phyloP scores from a whole-genome alignment of 2,329 filamentous ascomycete species.

The Arthrobotrys musiformis region DNA sequence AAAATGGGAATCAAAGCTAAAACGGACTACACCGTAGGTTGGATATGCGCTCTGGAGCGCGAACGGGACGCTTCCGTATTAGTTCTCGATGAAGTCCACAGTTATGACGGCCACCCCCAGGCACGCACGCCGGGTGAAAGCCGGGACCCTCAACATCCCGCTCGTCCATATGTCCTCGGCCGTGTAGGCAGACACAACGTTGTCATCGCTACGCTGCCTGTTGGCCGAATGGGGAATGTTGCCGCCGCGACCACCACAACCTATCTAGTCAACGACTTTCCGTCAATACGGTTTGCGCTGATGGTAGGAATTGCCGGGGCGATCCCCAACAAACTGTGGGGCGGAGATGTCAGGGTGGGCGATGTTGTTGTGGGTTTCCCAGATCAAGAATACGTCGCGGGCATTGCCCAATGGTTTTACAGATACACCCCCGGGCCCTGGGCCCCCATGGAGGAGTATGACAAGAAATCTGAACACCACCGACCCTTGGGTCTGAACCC shows the following conservation, averaged over 20 bases:
- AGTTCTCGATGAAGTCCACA: slow-evolving; percentile 27
- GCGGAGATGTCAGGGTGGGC: slow-evolving; percentile 4
- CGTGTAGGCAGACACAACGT: no score
- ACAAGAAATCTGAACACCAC: no score
- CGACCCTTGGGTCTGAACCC: no score
- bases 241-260: neutral
- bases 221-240: neutral
- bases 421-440: no score
- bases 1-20: no score
- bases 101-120: neutral
- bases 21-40: neutral
- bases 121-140: neutral
- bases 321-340: neutral
- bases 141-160: neutral
- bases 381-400: neutral
- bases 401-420: slow-evolving; percentile 25
- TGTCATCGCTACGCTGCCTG: neutral
- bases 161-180: no score
- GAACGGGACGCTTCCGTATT: slow-evolving; percentile 14
- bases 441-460: no score
- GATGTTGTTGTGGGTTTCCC: slow-evolving; percentile 28
- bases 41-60: neutral
- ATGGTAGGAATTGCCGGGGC: neutral
- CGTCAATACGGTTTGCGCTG: neutral
- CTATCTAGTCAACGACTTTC: neutral